phyloP scores from a whole-genome alignment of 768 basidiomycete species.

The Rubroboletus satanas region DNA sequence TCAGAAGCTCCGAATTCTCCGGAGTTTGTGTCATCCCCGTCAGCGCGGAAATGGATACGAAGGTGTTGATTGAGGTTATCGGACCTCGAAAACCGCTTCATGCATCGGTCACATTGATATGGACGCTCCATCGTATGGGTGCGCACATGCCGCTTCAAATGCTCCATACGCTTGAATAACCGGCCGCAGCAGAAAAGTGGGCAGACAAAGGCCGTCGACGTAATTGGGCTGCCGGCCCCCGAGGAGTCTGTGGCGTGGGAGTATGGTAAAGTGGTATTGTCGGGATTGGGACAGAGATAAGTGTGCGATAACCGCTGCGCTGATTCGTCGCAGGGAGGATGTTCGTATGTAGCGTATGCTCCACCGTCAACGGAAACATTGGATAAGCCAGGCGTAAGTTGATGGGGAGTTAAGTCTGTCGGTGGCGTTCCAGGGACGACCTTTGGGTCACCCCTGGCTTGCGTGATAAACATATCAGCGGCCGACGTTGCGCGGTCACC shows the following conservation, averaged over 20 bases:
- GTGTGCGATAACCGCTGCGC: conserved; percentile 15
- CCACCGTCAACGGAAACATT: conserved; percentile 22
- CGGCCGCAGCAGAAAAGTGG: conserved; percentile 80
- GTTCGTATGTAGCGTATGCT: conserved; percentile 17
- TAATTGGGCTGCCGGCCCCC: conserved; percentile 29
- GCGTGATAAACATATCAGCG: conserved; percentile 64
- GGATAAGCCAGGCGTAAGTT: conserved; percentile 20
- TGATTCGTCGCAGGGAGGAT: conserved; percentile 15
- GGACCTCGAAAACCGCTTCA: conserved; percentile 80
- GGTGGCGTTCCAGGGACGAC: conserved; percentile 18
- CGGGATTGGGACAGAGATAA: conserved; percentile 15
- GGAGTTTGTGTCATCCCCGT: conserved; percentile 27
- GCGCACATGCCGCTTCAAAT: conserved; percentile 81
- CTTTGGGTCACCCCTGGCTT: conserved; percentile 54
- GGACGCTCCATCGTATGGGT: conserved; percentile 90
- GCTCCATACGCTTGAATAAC: conserved; percentile 89
- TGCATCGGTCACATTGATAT: conserved; percentile 68
- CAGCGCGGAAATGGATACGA: conserved; percentile 59
- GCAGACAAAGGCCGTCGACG: conserved; percentile 71
- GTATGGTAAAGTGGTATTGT: conserved; percentile 11
- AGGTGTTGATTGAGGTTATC: conserved; percentile 88
- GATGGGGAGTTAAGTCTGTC: conserved; percentile 14
- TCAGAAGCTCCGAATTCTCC: conserved; percentile 27
- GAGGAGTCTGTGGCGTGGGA: conserved; percentile 19
- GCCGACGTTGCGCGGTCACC: conserved; percentile 41